Evolutionary conservation across 2,329 filamentous ascomycete species (phyloP).

Genomic region (Fusarium sp.): DNA sequence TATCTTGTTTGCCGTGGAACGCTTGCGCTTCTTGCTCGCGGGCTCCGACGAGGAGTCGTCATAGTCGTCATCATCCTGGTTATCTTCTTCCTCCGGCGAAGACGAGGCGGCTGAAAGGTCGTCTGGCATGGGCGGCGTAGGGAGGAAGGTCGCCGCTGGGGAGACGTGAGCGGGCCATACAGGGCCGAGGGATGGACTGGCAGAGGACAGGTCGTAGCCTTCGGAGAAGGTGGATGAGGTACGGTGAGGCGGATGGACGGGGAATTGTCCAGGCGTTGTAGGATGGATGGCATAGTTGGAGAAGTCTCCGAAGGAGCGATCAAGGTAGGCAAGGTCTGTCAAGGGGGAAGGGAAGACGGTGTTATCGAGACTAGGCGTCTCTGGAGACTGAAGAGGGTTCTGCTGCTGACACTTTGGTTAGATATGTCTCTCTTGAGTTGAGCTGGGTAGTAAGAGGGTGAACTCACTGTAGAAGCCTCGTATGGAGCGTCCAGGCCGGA

Average conservation of each 20-base stretch:
- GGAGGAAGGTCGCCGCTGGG: constrained; percentile 38
- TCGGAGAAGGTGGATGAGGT: constrained; percentile 34
- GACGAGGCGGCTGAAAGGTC: constrained; percentile 38
- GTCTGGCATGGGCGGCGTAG: constrained; percentile 42
- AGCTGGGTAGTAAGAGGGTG: neutral
- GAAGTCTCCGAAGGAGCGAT: constrained; percentile 40
- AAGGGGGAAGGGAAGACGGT: constrained; percentile 40
- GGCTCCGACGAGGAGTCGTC: constrained; percentile 26
- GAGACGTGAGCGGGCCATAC: constrained; percentile 43
- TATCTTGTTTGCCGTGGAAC: constrained; percentile 19
- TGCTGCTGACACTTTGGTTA: constrained; percentile 16
- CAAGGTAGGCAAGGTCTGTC: constrained; percentile 42
- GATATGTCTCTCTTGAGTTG: neutral
- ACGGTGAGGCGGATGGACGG: constrained; percentile 29
- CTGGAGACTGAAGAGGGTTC: constrained; percentile 39
- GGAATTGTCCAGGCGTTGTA: constrained; percentile 36
- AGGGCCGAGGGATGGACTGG: constrained; percentile 25
- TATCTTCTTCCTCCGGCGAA: constrained; percentile 30
- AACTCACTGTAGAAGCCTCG: constrained; percentile 40
- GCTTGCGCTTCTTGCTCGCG: constrained; percentile 33
- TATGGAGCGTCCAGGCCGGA: constrained; percentile 32
- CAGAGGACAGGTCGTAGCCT: constrained; percentile 35
- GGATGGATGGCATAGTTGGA: constrained; percentile 31
- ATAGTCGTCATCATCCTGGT: constrained; percentile 32
- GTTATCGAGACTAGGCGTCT: constrained; percentile 42